A percentile compares a stretch with the other conserved stretches of the same genome.
These are phyloP conservation scores for Cladorrhinum sp. DNA, from an alignment of 2,329 filamentous ascomycete species.

Conservation along the genomic window DNA sequence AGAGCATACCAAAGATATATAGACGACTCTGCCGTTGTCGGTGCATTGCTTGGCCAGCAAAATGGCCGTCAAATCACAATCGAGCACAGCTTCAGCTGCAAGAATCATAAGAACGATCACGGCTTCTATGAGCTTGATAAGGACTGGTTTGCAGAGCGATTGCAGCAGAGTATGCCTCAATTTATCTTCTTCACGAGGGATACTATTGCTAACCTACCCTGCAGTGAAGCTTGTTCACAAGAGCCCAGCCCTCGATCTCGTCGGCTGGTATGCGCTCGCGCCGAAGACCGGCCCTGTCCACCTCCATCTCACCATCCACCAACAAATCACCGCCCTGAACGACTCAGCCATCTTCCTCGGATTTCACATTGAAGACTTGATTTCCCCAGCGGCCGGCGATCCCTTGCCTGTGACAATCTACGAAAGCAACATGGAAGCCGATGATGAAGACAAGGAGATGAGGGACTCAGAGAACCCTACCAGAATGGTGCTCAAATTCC, in stretches of 20 bases:
- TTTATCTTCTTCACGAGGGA: background rate
- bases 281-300: conserved; percentile 67
- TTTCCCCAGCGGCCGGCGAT: conserved; percentile 60
- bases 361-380: conserved; percentile 69
- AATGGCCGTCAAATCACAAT: conserved; percentile 87
- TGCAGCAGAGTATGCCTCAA: conserved; percentile 73
- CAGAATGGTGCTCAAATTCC: conserved; percentile 65
- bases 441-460: conserved; percentile 64
- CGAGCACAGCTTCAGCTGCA: conserved; percentile 88
- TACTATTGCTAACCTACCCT: conserved; percentile 5
- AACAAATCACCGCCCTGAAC: conserved; percentile 74
- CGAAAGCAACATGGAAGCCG: conserved; percentile 73
- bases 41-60: conserved; percentile 87
- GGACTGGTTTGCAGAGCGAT: conserved; percentile 70
- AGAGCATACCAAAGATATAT: conserved; percentile 70
- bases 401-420: conserved; percentile 89
- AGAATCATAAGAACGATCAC: conserved; percentile 48
- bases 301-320: conserved; percentile 71
- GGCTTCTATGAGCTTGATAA: conserved; percentile 62
- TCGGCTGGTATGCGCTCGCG: conserved; percentile 88
- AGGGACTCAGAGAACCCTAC: conserved; percentile 59
- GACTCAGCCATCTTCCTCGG: conserved; percentile 85
- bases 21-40: conserved; percentile 62
- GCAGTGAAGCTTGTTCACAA: conserved; percentile 87
- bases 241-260: conserved; percentile 74